These are phyloP conservation scores for Rubroboletus satanas DNA, from an alignment of 768 basidiomycete genomes.

Conservation along the genomic window DNA sequence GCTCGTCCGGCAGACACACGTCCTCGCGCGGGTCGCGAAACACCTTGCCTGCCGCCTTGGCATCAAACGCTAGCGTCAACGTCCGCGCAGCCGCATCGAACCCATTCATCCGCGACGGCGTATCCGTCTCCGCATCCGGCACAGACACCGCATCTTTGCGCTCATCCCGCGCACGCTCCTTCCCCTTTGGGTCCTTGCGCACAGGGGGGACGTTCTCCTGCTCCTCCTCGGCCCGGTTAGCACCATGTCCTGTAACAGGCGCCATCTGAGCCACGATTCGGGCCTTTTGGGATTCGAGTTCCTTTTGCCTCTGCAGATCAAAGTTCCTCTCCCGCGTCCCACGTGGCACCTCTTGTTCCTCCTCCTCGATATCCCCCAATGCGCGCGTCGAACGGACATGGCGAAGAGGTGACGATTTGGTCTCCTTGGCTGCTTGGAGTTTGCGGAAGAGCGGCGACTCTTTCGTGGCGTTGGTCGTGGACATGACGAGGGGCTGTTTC, in stretches of 20 bases:
- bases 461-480: slow-evolving; percentile 40
- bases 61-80: slow-evolving; percentile 61
- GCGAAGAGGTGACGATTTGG: slow-evolving; percentile 53
- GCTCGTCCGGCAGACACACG: slow-evolving; percentile 54
- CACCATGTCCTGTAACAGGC: slow-evolving; percentile 35
- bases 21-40: slow-evolving; percentile 65
- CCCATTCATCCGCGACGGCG: slow-evolving; percentile 41
- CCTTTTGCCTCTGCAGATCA: slow-evolving; percentile 54
- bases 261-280: slow-evolving; percentile 94
- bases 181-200: slow-evolving; percentile 30
- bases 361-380: slow-evolving; percentile 46
- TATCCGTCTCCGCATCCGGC: slow-evolving; percentile 18
- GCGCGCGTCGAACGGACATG: slow-evolving; percentile 37
- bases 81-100: slow-evolving; percentile 65
- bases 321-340: slow-evolving; percentile 38
- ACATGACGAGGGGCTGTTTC: slow-evolving; percentile 79
- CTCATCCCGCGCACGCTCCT: slow-evolving; percentile 28
- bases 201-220: slow-evolving; percentile 33
- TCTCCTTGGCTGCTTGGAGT: slow-evolving; percentile 49
- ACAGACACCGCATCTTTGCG: slow-evolving; percentile 12
- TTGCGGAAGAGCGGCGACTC: slow-evolving; percentile 44
- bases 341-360: slow-evolving; percentile 39
- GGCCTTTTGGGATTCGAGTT: slow-evolving; percentile 87
- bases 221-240: slow-evolving; percentile 33
- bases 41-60: slow-evolving; percentile 56